A percentile compares a stretch with the other conserved stretches of the same genome.
Evolutionary conservation across 1,284 basidiomycete genomes (phyloP).

Genomic region (Thelephora terrestris): DNA sequence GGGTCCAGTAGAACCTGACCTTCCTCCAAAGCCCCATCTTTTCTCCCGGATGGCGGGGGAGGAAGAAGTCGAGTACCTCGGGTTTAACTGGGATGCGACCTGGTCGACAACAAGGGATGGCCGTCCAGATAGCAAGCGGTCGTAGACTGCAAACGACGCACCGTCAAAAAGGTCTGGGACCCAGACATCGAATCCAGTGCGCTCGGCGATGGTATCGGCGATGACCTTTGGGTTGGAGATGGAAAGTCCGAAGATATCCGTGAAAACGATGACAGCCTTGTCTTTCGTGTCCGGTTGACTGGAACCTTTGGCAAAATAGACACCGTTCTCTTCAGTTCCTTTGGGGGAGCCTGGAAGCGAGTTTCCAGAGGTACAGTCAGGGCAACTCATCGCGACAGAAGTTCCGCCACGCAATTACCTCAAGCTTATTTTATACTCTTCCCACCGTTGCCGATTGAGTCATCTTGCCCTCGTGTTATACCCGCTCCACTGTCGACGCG

Average conservation of each 20-base stretch:
- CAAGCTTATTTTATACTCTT: too few relatives aligned
- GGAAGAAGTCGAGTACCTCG: slow-evolving; percentile 22
- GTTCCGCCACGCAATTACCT: too few relatives aligned
- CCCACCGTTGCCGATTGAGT: too few relatives aligned
- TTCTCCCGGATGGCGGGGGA: slow-evolving; percentile 33
- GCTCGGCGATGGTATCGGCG: slow-evolving; percentile 46
- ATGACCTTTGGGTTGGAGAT: slow-evolving; percentile 53
- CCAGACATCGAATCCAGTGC: slow-evolving; percentile 50
- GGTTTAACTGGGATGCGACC: slow-evolving; percentile 32
- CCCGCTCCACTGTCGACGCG: too few relatives aligned
- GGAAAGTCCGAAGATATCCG: slow-evolving; percentile 49
- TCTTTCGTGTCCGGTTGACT: slow-evolving; percentile 16
- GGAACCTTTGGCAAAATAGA: slow-evolving; percentile 31
- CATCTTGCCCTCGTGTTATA: too few relatives aligned
- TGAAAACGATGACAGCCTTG: slow-evolving; percentile 43
- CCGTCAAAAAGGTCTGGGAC: slow-evolving; percentile 45
- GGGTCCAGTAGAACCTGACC: slow-evolving; percentile 22
- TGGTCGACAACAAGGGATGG: slow-evolving; percentile 10
- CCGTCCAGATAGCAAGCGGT: background rate
- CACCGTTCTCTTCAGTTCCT: slow-evolving; percentile 28
- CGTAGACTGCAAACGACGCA: slow-evolving; percentile 12
- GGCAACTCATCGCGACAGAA: slow-evolving; percentile 23
- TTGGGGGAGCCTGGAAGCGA: slow-evolving; percentile 33
- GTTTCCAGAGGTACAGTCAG: slow-evolving; percentile 28
- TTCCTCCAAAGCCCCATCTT: slow-evolving; percentile 24